These are phyloP conservation scores for Saccharomycopsis selenospora DNA, from an alignment of 805 yeast genomes.

Conservation along the genomic window DNA sequence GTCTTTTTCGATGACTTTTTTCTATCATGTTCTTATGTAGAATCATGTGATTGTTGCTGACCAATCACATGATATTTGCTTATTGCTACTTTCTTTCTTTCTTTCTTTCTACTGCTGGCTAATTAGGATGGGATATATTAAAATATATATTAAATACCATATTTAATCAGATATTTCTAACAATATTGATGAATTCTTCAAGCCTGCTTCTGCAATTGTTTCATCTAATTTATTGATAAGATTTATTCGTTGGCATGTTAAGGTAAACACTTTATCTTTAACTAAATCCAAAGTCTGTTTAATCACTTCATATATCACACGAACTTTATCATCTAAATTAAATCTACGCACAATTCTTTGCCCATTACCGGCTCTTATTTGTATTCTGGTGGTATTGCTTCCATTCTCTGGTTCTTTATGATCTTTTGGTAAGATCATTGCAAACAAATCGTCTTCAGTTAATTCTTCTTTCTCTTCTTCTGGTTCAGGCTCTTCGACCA, in stretches of 20 bases:
- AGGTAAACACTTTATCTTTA: constrained; percentile 42
- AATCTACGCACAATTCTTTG: constrained; percentile 70
- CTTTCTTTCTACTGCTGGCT: no score
- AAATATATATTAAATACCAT: no score
- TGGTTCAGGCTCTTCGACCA: constrained; percentile 18
- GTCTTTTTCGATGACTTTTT: no score
- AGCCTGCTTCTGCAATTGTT: constrained; percentile 66
- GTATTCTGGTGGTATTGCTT: constrained; percentile 64
- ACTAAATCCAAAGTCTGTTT: constrained; percentile 49
- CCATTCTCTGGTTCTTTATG: constrained; percentile 49
- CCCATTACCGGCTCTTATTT: constrained; percentile 87
- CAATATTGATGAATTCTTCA: constrained; percentile 73
- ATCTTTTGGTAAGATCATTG: constrained; percentile 40
- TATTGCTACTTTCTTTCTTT: no score
- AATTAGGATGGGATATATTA: no score
- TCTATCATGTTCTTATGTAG: no score
- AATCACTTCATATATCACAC: constrained; percentile 53
- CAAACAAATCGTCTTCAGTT: constrained; percentile 40
- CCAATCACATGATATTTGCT: no score
- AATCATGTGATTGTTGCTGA: no score
- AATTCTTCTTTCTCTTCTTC: constrained; percentile 23
- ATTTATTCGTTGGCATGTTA: constrained; percentile 53
- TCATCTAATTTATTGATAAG: constrained; percentile 44
- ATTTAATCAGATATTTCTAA: constrained; percentile 52
- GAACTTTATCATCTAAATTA: constrained; percentile 48